Evolutionary conservation across 2,329 filamentous ascomycete genomes (phyloP).

Genomic region (Stachybotrys chlorohalonatus): DNA sequence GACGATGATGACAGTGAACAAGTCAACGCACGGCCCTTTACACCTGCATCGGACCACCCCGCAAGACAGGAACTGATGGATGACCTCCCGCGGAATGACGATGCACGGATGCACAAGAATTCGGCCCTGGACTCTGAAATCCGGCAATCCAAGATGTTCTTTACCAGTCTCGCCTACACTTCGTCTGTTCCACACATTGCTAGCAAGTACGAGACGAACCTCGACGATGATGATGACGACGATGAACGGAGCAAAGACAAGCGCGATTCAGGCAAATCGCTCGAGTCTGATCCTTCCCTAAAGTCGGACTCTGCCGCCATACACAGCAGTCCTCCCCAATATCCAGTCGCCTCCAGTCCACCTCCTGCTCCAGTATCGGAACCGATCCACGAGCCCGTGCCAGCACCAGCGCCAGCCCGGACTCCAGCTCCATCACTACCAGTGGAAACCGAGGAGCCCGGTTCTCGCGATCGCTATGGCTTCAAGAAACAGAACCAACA

Average conservation of each 20-base stretch:
- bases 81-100: conserved; percentile 5
- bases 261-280: conserved; percentile 42
- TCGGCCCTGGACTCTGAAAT: conserved; percentile 28
- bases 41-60: background rate
- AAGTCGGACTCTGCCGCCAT: conserved; percentile 7
- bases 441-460: conserved; percentile 36
- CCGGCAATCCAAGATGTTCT: conserved; percentile 29
- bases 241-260: conserved; percentile 22
- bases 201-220: conserved; percentile 13
- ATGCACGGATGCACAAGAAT: conserved; percentile 9
- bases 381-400: conserved; percentile 1
- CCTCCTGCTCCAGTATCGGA: conserved; percentile 5
- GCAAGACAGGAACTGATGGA: background rate
- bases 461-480: conserved; percentile 70
- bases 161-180: conserved; percentile 27
- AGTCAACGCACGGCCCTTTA: background rate
- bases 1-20: conserved; percentile 26
- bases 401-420: conserved; percentile 5
- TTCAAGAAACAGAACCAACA: conserved; percentile 85
- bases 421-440: conserved; percentile 10
- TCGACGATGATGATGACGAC: background rate
- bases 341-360: conserved; percentile 6
- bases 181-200: conserved; percentile 29
- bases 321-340: conserved; percentile 2
- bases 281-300: conserved; percentile 26